Evolutionary conservation across 2,329 filamentous ascomycete genomes (phyloP).

Genomic region (Sphaceloma murrayae): DNA sequence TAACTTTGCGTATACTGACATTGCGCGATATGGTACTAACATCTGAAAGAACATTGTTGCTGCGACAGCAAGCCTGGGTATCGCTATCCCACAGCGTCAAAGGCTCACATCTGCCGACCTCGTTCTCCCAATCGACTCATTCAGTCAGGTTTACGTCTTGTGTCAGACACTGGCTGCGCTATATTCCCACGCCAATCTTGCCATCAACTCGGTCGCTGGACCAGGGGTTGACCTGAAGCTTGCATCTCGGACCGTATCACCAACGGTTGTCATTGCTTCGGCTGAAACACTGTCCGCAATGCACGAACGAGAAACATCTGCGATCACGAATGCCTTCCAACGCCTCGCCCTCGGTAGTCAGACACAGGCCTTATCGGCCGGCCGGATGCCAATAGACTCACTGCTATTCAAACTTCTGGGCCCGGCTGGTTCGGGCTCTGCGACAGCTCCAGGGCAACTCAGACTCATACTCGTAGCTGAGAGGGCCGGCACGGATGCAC

Average conservation of each 20-base stretch:
- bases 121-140: constrained; percentile 73
- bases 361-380: constrained; percentile 58
- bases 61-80: constrained; percentile 68
- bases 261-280: constrained; percentile 72
- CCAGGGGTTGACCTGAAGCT: constrained; percentile 60
- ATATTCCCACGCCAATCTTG: constrained; percentile 73
- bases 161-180: constrained; percentile 72
- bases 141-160: constrained; percentile 71
- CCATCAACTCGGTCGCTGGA: constrained; percentile 79
- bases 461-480: constrained; percentile 75
- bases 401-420: constrained; percentile 54
- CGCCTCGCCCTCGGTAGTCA: constrained; percentile 63
- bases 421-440: constrained; percentile 45
- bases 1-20: constrained; percentile 5
- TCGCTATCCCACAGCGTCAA: constrained; percentile 64
- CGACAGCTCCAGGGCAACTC: constrained; percentile 59
- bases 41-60: constrained; percentile 63
- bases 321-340: constrained; percentile 49
- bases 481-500: constrained; percentile 51
- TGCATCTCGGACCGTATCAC: constrained; percentile 64
- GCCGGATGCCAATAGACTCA: constrained; percentile 61
- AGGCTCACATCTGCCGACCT: constrained; percentile 66
- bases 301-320: constrained; percentile 52
- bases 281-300: constrained; percentile 61
- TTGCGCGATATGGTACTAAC: constrained; percentile 9